Conservation (phyloP, 2,329 filamentous ascomycete species). For the Neopestalotiopsis sp. region DNA sequence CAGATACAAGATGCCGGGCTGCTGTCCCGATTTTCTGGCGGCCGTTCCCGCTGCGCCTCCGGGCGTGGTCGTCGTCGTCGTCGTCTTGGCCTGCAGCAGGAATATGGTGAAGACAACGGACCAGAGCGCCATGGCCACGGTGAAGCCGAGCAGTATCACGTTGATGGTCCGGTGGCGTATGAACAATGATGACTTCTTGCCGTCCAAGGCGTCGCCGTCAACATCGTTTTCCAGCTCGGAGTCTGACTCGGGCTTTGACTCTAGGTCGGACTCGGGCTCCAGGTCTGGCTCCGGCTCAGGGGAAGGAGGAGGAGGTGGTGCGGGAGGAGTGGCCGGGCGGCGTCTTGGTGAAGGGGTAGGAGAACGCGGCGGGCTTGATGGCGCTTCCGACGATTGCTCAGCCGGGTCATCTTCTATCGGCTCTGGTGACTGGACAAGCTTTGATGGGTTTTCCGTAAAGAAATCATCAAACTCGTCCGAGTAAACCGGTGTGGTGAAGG, state of each 20-base stretch:
- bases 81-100: not conserved
- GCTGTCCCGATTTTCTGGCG: not conserved
- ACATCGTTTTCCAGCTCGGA: not conserved
- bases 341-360: too few relatives aligned
- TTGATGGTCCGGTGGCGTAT: not conserved
- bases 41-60: not conserved
- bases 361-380: too few relatives aligned
- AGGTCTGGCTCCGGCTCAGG: not conserved
- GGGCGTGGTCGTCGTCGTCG: not conserved
- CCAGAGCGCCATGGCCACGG: not conserved
- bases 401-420: too few relatives aligned
- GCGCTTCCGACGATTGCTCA: too few relatives aligned
- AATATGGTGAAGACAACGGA: not conserved
- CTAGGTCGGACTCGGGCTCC: not conserved
- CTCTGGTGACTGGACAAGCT: too few relatives aligned
- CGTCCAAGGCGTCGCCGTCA: too few relatives aligned
- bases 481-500: too few relatives aligned
- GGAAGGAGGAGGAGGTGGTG: too few relatives aligned
- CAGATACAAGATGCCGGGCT: not conserved
- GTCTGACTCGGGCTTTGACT: not conserved
- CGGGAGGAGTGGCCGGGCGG: too few relatives aligned
- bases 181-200: too few relatives aligned
- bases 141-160: not conserved
- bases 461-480: too few relatives aligned
- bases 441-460: too few relatives aligned